Base-by-base conservation (phyloP, 345 rosid species). In the Citrus glauca region DNA sequence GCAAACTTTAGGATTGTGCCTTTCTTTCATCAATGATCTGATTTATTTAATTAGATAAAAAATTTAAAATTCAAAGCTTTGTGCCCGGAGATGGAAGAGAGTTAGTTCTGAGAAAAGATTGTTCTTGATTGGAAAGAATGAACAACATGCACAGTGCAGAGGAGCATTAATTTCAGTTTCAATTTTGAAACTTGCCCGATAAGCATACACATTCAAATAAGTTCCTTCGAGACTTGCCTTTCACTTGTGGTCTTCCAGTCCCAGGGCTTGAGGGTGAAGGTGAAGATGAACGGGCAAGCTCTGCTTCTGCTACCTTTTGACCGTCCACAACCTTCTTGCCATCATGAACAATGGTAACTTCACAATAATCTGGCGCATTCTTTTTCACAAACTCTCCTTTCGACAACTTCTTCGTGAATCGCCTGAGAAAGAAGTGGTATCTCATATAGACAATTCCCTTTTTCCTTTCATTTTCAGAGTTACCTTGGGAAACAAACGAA, bases 301-400 rank as follows among this genome's bases (percentile, higher is more conserved):
- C 81, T 32, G 69, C 22, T 50, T 79, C 81, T 24, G 64, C 9
- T 4, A 50, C 42, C 50, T 75, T 59, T 68, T 80, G 50, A 40
- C 38, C 61, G 6, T 72, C 86, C n/a, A 11, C 4, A 40, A 83
- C 72, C 71, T 83, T 83, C 82, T 81, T 79, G 14, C 90, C 90
- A 7, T 86, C 71, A 66, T 72, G 78, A 69, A 88, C 88, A 50
- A 89, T 70, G 17, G 81, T 83, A 9, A 88, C 90, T 71, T 86
- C 81, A 60, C 92, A 89, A 42, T 71, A 88, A 0, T 86, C 89
- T 3, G 94, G 92, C 17, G 92, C 90, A 81, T 87, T 82, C 80
- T 82, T 83, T 85, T 75, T 83, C 35, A 91, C 80, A 63, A 75
- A 76, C 79, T 91, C 86, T 72, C 83, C 92, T 68, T 82, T 87